These are phyloP conservation scores for baker's yeast (Saccharomyces cerevisiae) DNA, from an alignment of 805 yeast species.

Conservation along the genomic window DNA sequence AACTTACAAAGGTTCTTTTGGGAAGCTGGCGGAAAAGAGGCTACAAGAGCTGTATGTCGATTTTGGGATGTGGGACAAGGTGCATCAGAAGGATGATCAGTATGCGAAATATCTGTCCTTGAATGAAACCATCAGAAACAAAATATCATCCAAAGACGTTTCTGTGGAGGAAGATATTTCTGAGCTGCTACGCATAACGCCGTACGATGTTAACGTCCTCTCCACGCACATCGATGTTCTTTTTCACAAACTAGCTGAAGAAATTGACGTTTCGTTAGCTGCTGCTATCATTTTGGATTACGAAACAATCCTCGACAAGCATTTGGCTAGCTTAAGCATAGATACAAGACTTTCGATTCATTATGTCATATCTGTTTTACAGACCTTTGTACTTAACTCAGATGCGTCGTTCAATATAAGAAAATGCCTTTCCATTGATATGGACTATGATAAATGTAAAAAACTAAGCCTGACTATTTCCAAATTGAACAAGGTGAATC, in stretches of 20 bases:
- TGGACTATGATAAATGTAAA: constrained; percentile 59
- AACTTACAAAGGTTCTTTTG: constrained; percentile 16
- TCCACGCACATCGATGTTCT: constrained; percentile 14
- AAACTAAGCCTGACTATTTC: constrained; percentile 44
- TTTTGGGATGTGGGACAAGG: constrained; percentile 41
- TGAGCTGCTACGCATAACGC: constrained; percentile 35
- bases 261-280: constrained; percentile 22
- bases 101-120: constrained; percentile 12
- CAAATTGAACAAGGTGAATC: constrained; percentile 32
- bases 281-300: constrained; percentile 16
- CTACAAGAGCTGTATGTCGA: constrained; percentile 43
- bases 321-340: constrained; percentile 19
- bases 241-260: constrained; percentile 17
- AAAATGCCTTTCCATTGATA: constrained; percentile 69
- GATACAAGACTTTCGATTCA: constrained; percentile 24
- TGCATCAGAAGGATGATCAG: constrained; percentile 17
- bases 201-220: constrained; percentile 35
- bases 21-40: constrained; percentile 42
- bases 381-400: constrained; percentile 44
- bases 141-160: constrained; percentile 7
- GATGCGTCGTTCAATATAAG: constrained; percentile 48
- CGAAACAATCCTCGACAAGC: constrained; percentile 24
- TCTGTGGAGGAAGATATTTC: constrained; percentile 25
- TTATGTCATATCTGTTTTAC: constrained; percentile 31
- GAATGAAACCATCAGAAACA: constrained; percentile 8